A percentile compares a stretch with the other conserved stretches of the same genome.
Conservation (phyloP, 208 protist genomes). For the Crithidia fasciculata region DNA sequence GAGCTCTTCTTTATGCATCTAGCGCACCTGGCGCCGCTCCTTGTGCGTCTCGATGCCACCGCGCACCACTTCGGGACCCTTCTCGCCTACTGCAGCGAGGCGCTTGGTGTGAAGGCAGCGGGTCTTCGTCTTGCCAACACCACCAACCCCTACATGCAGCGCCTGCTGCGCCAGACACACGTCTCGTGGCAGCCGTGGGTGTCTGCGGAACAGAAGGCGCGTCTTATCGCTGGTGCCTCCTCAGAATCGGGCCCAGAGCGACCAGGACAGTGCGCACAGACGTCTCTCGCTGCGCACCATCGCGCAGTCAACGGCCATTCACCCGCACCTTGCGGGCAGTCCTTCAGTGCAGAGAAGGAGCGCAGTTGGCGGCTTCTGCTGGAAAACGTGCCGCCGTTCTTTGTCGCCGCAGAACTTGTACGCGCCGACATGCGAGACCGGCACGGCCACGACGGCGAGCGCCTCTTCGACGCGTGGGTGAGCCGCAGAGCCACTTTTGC, state of each 20-base stretch:
- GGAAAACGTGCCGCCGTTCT: constrained; percentile 22
- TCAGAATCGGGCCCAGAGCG: no score
- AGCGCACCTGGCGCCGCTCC: not conserved
- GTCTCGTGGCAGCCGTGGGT: constrained; percentile 36
- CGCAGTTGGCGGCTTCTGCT: constrained; percentile 18
- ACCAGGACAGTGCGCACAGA: no score
- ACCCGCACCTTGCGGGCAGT: no score
- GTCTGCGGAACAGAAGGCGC: not conserved
- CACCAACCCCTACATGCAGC: constrained; percentile 4
- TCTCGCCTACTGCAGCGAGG: not conserved
- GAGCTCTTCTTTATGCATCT: constrained; percentile 1
- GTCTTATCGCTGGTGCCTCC: not conserved
- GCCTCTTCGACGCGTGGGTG: constrained; percentile 8
- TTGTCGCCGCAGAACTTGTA: constrained; percentile 6
- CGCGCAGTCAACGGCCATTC: no score
- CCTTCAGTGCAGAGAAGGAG: not conserved
- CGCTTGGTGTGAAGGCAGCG: not conserved
- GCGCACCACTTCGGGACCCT: not conserved
- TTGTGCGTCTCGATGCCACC: constrained; percentile 1
- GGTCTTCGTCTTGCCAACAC: not conserved
- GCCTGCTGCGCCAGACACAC: constrained; percentile 1
- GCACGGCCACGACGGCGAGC: not conserved
- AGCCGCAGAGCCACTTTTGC: not conserved
- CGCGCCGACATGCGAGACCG: not conserved
- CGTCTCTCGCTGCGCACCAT: no score